A percentile compares a stretch with the other conserved stretches of the same genome.
Evolutionary conservation across 805 yeast species (phyloP).

Genomic region (Ogataea chonburiensis): DNA sequence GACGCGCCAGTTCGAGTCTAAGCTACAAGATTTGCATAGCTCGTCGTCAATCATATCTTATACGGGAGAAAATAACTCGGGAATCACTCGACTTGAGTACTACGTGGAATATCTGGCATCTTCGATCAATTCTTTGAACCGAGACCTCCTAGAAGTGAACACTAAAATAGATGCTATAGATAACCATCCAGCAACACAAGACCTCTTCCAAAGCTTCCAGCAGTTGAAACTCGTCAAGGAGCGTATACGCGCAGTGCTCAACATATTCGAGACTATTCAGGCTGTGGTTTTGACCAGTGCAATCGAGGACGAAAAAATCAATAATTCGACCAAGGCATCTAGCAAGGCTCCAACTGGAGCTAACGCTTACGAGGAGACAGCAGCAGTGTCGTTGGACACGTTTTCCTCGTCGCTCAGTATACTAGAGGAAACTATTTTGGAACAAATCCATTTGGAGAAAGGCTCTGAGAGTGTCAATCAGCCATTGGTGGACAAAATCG

Average conservation of each 20-base stretch:
- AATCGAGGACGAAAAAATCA: conserved; percentile 16
- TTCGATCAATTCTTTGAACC: conserved; percentile 54
- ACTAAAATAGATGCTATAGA: conserved; percentile 22
- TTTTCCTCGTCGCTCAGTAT: conserved; percentile 41
- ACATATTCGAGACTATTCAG: conserved; percentile 44
- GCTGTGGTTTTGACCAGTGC: conserved; percentile 38
- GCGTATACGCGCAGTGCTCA: conserved; percentile 46
- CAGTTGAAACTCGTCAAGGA: conserved; percentile 44
- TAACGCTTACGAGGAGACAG: conserved; percentile 3
- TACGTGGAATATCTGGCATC: conserved; percentile 60
- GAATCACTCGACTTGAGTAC: conserved; percentile 61
- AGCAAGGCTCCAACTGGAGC: conserved; percentile 17
- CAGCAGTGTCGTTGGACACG: conserved; percentile 25
- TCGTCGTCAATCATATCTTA: conserved; percentile 51
- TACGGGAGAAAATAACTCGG: conserved; percentile 26
- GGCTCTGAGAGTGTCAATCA: conserved; percentile 30
- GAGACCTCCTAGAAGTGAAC: conserved; percentile 41
- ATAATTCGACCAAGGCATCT: not conserved
- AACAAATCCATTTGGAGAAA: conserved; percentile 37
- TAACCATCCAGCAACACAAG: conserved; percentile 11
- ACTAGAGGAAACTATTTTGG: conserved; percentile 45
- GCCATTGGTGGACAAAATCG: conserved; percentile 42
- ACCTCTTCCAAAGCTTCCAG: conserved; percentile 39
- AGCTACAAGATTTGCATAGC: conserved; percentile 46
- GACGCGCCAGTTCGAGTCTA: conserved; percentile 50